Conservation (phyloP, 176 grass and related monocot genomes). For the Oryza officinalis region DNA sequence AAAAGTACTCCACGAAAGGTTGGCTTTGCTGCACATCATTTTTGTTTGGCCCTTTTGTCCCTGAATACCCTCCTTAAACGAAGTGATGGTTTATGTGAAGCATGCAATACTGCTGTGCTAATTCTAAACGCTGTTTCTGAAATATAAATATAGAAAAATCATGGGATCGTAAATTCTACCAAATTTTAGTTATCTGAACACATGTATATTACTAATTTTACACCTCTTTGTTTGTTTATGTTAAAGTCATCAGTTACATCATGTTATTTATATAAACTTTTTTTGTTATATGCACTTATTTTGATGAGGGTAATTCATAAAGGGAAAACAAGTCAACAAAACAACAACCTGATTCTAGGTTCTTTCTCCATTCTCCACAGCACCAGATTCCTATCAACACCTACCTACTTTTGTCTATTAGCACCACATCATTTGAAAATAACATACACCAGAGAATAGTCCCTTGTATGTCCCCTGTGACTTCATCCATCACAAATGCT, state of each 20-base stretch:
- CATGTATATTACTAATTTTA: neutral
- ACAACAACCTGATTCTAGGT: neutral
- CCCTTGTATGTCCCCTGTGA: neutral
- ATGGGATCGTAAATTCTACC: neutral
- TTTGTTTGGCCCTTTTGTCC: neutral
- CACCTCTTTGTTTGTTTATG: neutral
- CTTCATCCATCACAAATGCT: neutral
- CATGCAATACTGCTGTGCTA: neutral
- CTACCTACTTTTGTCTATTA: neutral
- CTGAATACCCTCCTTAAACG: neutral
- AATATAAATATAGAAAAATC: neutral
- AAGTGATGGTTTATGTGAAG: neutral
- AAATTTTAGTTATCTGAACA: neutral
- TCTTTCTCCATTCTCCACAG: neutral
- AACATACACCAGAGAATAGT: neutral
- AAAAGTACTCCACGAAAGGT: slow-evolving; percentile 82
- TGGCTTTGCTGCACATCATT: slow-evolving; percentile 34
- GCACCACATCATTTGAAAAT: neutral
- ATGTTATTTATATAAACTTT: neutral
- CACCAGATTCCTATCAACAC: neutral
- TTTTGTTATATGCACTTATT: neutral
- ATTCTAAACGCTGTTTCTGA: neutral
- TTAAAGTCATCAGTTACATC: neutral
- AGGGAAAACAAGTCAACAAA: neutral
- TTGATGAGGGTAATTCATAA: neutral